Evolutionary conservation across 768 basidiomycete species (phyloP).

Genomic region (Clathrus columnatus): DNA sequence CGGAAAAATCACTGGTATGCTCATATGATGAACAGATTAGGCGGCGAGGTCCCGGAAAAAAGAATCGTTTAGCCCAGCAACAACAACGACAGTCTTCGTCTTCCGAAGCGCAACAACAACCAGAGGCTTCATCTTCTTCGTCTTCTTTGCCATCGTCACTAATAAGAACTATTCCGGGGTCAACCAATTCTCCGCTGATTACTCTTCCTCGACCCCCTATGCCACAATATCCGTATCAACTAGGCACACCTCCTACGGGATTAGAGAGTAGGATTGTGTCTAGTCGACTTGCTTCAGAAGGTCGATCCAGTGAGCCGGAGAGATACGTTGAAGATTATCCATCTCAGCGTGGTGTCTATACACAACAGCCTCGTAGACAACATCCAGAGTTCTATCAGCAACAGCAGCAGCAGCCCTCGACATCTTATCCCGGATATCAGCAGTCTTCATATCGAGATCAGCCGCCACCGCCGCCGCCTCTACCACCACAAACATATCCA

Average conservation of each 20-base stretch:
- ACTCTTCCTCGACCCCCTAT: not conserved
- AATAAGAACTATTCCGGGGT: not conserved
- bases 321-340: not conserved
- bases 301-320: not conserved
- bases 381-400: not conserved
- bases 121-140: too few relatives aligned
- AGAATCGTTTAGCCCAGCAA: not conserved
- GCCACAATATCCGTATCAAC: not conserved
- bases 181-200: not conserved
- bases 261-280: not conserved
- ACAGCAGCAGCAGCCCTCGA: not conserved
- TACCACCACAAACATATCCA: not conserved
- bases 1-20: slow-evolving; percentile 10
- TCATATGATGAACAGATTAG: slow-evolving; percentile 4
- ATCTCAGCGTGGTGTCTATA: not conserved
- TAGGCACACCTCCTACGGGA: not conserved
- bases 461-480: not conserved
- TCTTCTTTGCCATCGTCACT: not conserved
- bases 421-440: not conserved
- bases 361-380: not conserved
- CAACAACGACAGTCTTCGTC: not conserved
- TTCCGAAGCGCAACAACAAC: not conserved
- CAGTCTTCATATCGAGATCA: not conserved
- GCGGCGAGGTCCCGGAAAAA: slow-evolving; percentile 1
- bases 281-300: not conserved